Evolutionary conservation across 148 eudicot genomes (phyloP), one percentile per base, ranked within the genome.

Genomic region (Persicaria tinctoria): DNA sequence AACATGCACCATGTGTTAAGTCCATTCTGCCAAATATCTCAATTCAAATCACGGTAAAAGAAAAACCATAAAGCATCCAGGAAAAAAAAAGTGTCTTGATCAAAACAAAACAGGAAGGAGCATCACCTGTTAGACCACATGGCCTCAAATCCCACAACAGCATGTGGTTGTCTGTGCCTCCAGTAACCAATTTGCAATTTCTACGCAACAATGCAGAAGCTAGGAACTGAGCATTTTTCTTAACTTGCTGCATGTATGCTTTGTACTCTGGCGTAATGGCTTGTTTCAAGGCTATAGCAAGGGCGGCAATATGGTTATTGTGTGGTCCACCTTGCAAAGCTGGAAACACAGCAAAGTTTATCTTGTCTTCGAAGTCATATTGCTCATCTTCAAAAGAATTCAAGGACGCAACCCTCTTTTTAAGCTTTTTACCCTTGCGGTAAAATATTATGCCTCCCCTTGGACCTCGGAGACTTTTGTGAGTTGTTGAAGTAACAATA

Each of bases 311-410:
- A 83, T 90, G 97, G 81, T 95, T 90, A 74, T 92, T 95, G 84
- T 95, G 97, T 8, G 99, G 99, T 17, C 99, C 99, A 75, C 99
- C 99, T 81, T 95, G 99, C 80, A 95, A 76, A 11, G 93, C 96
- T 6, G 99, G 97, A 78, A 87, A 95, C 68, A 95, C 96, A 70
- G 97, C 99, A 86, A 88, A 90, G 79, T 88, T 95, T 82, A 95
- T 95, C 85, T 86, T 92, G 56, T 92, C 97, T 83, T 95, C 99
- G 32, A 87, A 90, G 82, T 95, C 99, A 78, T 94, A 94, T 75
- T 70, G 83, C 70, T 92, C 76, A 16, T 88, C 96, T 79, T 86
- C 90, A 55, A 89, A 85, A 80, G 88, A 84, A 86, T 78, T 87
- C 84, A 84, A 76, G 78, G 84, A 85, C 79, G 79, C 64, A 60